Conservation (phyloP, 208 protist species). For the Wallacemonas sp. region DNA sequence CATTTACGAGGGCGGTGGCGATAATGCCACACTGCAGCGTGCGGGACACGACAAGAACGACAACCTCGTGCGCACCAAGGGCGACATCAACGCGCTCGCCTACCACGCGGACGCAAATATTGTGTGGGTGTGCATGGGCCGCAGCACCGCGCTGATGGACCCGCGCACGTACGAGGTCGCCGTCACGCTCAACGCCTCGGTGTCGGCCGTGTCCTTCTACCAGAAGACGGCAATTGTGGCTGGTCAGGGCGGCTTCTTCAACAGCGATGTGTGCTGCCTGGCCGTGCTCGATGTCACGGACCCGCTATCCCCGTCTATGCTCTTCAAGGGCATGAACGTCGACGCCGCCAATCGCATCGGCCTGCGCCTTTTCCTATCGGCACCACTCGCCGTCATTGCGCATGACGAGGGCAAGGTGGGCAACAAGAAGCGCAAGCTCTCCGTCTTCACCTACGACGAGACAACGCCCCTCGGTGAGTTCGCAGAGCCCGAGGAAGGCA, state of each 20-base stretch:
- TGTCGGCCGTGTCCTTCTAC: slow-evolving; percentile 71
- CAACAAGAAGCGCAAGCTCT: slow-evolving; percentile 46
- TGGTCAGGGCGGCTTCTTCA: slow-evolving; percentile 54
- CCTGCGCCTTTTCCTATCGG: slow-evolving; percentile 56
- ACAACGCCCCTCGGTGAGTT: slow-evolving; percentile 34
- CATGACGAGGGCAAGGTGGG: slow-evolving; percentile 36
- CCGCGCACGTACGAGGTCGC: slow-evolving; percentile 52
- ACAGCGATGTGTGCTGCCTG: slow-evolving; percentile 48
- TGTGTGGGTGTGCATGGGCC: slow-evolving; percentile 66
- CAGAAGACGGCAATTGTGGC: slow-evolving; percentile 71
- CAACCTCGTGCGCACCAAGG: slow-evolving; percentile 71
- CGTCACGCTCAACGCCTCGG: slow-evolving; percentile 38
- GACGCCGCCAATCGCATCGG: slow-evolving; percentile 46
- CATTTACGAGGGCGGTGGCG: slow-evolving; percentile 74
- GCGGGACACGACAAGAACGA: slow-evolving; percentile 47
- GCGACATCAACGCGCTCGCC: slow-evolving; percentile 65
- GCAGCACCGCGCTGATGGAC: slow-evolving; percentile 64
- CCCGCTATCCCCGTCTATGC: slow-evolving; percentile 46
- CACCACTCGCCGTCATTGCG: slow-evolving; percentile 64
- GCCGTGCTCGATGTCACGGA: slow-evolving; percentile 73
- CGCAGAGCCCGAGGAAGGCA: slow-evolving; percentile 43
- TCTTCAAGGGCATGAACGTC: slow-evolving; percentile 53
- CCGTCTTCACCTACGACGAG: slow-evolving; percentile 78
- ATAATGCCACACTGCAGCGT: slow-evolving; percentile 53
- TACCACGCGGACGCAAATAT: slow-evolving; percentile 64